Evolutionary conservation across 768 basidiomycete species (phyloP).

Genomic region (Sarcodon aspratus): DNA sequence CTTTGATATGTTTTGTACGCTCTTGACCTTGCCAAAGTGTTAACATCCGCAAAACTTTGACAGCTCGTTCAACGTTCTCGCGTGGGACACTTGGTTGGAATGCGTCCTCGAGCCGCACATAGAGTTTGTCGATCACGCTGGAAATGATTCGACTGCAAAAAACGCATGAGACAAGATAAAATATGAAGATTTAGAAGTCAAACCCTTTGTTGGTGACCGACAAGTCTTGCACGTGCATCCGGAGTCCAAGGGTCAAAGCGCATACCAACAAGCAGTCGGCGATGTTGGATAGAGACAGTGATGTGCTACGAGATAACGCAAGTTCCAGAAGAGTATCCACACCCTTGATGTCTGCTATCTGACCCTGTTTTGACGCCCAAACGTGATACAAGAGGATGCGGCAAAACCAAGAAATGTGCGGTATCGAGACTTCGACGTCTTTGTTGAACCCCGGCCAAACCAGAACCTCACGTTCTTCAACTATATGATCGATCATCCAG

Average conservation of each 20-base stretch:
- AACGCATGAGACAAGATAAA: neutral
- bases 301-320: too few relatives aligned
- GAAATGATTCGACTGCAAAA: too few relatives aligned
- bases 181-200: neutral
- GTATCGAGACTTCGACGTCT: neutral
- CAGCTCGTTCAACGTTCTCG: too few relatives aligned
- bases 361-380: neutral
- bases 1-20: neutral
- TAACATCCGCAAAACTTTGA: neutral
- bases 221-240: neutral
- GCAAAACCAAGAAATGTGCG: neutral
- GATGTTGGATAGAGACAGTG: too few relatives aligned
- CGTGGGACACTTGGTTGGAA: too few relatives aligned
- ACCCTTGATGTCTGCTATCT: too few relatives aligned
- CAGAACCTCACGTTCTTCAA: neutral
- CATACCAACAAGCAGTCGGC: neutral
- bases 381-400: neutral
- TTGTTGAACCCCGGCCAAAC: neutral
- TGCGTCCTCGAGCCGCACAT: too few relatives aligned
- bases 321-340: too few relatives aligned
- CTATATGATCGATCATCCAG: neutral
- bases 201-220: neutral
- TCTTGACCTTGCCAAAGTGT: neutral
- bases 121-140: too few relatives aligned
- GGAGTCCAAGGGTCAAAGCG: neutral